Evolutionary conservation across 352 stramenopile species (phyloP), one percentile per base, ranked within the genome.

Genomic region (Elongisporangium undulatum): DNA sequence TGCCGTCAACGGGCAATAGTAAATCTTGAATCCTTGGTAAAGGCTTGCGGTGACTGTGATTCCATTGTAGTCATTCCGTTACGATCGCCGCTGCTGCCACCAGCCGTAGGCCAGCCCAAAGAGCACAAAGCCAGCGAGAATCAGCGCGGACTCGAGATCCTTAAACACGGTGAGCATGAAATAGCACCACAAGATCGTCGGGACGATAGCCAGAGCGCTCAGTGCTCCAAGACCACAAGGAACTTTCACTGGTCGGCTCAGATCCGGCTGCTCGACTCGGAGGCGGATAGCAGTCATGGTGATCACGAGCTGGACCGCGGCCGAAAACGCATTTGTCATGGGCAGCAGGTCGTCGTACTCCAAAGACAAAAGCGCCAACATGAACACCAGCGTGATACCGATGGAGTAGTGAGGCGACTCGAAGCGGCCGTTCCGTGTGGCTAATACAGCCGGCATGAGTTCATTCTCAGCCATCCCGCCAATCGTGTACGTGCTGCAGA

Each of bases 241-340:
- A 41, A 41, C 29, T 41, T 41, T 4, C 29, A 41, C 29, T 41
- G 29, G 29, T 9, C 29, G 29, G 29, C 9, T 41, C 29, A 41
- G 13, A 15, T 41, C 29, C 8, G 29, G 29, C 29, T 41, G 29
- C 29, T 41, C 29, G 8, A 41, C 29, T 41, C 29, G 29, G 8
- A 41, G 29, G 8, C 29, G 29, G 2, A 41, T 41, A 2, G 29
- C 9, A 2, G 29, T 41, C 29, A 41, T 41, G 4, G 29, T 41
- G 39, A 96, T 82, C 52, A 96, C 65, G 17, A 96, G 49, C 58
- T 95, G 71, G 8, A 77, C 63, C 39, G 90, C 56, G 13, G 83
- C 71, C 61, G 92, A 95, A 34, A 94, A 83, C 19, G 89, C 79
- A 64, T 96, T 97, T 21, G 92, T 63, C 63, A 94, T 67, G 22